These are phyloP conservation scores for Clavaria fumosa DNA, from an alignment of 768 basidiomycete species.

Conservation along the genomic window DNA sequence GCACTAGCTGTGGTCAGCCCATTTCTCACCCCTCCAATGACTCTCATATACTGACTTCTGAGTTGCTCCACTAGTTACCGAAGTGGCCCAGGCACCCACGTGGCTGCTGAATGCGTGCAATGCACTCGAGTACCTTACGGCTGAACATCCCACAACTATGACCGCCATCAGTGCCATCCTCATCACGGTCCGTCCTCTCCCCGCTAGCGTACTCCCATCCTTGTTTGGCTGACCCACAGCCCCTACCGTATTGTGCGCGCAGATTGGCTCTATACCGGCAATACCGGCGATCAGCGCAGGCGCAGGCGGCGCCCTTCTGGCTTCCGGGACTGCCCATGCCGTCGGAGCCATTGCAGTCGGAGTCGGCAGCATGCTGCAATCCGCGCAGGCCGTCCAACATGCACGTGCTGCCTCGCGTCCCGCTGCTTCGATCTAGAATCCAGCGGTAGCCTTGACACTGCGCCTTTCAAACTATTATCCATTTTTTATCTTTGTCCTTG, in stretches of 20 bases:
- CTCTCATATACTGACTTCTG: slow-evolving; percentile 1
- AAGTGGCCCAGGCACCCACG: slow-evolving; percentile 44
- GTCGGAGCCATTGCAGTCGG: slow-evolving; percentile 69
- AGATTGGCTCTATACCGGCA: slow-evolving; percentile 55
- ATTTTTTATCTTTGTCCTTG: too few species aligned
- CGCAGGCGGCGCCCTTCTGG: slow-evolving; percentile 58
- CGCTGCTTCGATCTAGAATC: neutral
- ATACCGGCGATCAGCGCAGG: slow-evolving; percentile 55
- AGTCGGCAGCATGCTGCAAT: slow-evolving; percentile 41
- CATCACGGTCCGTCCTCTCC: slow-evolving; percentile 65
- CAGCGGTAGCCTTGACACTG: too few species aligned
- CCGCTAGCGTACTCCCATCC: too few species aligned
- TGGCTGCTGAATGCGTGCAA: slow-evolving; percentile 69
- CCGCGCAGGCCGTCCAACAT: slow-evolving; percentile 26
- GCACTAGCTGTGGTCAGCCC: slow-evolving; percentile 11
- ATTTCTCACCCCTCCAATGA: neutral
- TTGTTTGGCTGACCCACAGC: too few species aligned
- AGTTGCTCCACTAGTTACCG: slow-evolving; percentile 18
- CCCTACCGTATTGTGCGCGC: too few species aligned
- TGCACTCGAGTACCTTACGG: slow-evolving; percentile 58
- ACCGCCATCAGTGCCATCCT: slow-evolving; percentile 61
- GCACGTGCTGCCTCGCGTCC: too few species aligned
- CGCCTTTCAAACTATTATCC: too few species aligned
- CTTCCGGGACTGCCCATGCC: slow-evolving; percentile 60
- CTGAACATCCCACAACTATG: slow-evolving; percentile 62